A percentile compares a stretch with the other conserved stretches of the same genome.
Evolutionary conservation across 2,329 filamentous ascomycete species (phyloP).

Genomic region (Lasiodiplodia sp.): DNA sequence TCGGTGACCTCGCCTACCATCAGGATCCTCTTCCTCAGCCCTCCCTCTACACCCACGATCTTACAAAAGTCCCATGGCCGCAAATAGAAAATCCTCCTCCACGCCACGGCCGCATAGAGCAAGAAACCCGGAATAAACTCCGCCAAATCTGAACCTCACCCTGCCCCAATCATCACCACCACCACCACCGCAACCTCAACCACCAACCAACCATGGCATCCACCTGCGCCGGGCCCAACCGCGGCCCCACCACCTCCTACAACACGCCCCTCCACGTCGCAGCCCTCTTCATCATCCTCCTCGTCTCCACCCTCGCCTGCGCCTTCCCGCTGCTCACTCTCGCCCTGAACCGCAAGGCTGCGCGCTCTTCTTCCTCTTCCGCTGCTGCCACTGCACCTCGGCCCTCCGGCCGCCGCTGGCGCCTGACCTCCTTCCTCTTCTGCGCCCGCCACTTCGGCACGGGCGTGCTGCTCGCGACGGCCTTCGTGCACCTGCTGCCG

Average conservation of each 20-base stretch:
- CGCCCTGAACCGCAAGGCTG: conserved; percentile 57
- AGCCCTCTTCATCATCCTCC: conserved; percentile 45
- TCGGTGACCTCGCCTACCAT: too few relatives aligned
- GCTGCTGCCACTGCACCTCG: conserved; percentile 64
- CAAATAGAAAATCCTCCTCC: too few relatives aligned
- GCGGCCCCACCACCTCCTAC: conserved; percentile 32
- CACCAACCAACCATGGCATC: not conserved
- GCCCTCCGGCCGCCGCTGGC: conserved; percentile 65
- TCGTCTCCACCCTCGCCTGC: conserved; percentile 56
- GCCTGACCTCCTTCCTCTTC: conserved; percentile 60
- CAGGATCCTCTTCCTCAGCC: too few relatives aligned
- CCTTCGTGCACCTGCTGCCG: conserved; percentile 50
- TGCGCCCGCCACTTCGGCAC: conserved; percentile 49
- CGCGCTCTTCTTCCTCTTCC: conserved; percentile 44
- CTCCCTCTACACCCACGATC: too few relatives aligned
- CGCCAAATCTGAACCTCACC: not conserved
- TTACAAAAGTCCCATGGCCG: too few relatives aligned
- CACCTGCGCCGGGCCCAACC: not conserved
- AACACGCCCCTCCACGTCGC: conserved; percentile 42
- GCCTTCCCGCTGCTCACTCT: conserved; percentile 69
- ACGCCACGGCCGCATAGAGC: too few relatives aligned
- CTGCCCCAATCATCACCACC: not conserved
- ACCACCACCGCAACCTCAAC: not conserved
- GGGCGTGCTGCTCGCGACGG: conserved; percentile 49
- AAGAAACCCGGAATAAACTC: not conserved